Evolutionary conservation across 2,329 filamentous ascomycete genomes (phyloP), one percentile per base, ranked within the genome.

Genomic region (Aspergillus sp.): DNA sequence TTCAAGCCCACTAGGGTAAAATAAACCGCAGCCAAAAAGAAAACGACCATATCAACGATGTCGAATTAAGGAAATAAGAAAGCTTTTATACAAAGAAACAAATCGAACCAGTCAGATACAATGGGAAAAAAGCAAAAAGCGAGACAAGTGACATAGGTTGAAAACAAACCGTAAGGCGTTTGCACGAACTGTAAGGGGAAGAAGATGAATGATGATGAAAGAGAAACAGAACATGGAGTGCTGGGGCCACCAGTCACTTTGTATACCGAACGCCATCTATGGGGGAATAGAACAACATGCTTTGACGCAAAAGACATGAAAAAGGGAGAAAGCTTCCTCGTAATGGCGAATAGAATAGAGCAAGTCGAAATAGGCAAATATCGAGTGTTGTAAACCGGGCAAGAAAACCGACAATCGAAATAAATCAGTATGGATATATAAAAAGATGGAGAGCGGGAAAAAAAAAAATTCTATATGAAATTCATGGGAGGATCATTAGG

Each of bases 251-350:
- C 62, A 50, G 46, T 56, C 54, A 51, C 51, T 54, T 52, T 60
- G 52, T 57, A 65, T 58, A 63, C 61, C 59, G 57, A 61, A 66
- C 66, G 62, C 64, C 62, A 62, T 66, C 62, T 66, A 67, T 68
- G 51, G 58, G 58, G 61, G 63, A 64, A 67, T 66, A 64, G 57
- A 57, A 47, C 60, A 56, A 52, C 42, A 53, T 43, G 47, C 48
- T 54, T 42, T 40, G 51, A 5, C 5, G 30, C 30, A 45, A 50
- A 52, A 48, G 52, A 42, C 44, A 56, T 56, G 52, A 49, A 51
- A 55, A 55, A 56, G 19, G 19, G 19, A 19, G 19, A 57, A 56
- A 39, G 26, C 27, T 5, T 39, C 7, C 52, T 57, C 55, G 53
- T 58, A 36, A 36, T 36, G 34, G 26, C 34, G 36, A 32, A 32